These are phyloP conservation scores for Capsella bursapastoris DNA, from an alignment of 345 rosid species.

Conservation along the genomic window DNA sequence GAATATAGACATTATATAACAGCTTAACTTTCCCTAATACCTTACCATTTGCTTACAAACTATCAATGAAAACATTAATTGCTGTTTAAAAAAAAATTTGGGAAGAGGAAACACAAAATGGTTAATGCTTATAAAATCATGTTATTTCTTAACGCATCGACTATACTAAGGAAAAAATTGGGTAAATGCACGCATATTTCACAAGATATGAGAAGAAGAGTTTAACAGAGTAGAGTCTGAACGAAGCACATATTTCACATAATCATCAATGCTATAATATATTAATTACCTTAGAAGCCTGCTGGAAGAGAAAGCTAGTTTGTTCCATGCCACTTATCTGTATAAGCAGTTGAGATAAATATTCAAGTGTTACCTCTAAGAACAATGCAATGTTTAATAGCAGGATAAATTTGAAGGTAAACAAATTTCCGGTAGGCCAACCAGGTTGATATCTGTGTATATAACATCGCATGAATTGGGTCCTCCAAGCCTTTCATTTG, in stretches of 20 bases:
- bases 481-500: slow-evolving; percentile 53
- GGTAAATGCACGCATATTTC: slow-evolving; percentile 10
- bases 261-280: slow-evolving; percentile 18
- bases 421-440: slow-evolving; percentile 42
- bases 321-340: slow-evolving; percentile 99
- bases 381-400: slow-evolving; percentile 4
- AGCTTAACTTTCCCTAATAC: not conserved
- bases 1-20: not conserved
- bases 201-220: not conserved
- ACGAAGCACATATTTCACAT: slow-evolving; percentile 15
- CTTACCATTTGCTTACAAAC: slow-evolving; percentile 8
- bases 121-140: slow-evolving; percentile 3
- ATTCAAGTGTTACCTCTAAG: slow-evolving; percentile 5
- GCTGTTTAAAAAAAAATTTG: not conserved
- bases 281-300: slow-evolving; percentile 85
- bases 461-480: slow-evolving; percentile 55
- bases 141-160: not conserved
- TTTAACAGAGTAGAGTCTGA: slow-evolving; percentile 3
- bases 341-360: slow-evolving; percentile 26
- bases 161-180: not conserved
- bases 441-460: slow-evolving; percentile 94
- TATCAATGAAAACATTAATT: not conserved
- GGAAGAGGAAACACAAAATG: not conserved
- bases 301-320: slow-evolving; percentile 95
- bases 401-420: slow-evolving; percentile 8